Base-by-base conservation (phyloP, 2,329 filamentous ascomycete species). In the Gnomoniopsis sp. region DNA sequence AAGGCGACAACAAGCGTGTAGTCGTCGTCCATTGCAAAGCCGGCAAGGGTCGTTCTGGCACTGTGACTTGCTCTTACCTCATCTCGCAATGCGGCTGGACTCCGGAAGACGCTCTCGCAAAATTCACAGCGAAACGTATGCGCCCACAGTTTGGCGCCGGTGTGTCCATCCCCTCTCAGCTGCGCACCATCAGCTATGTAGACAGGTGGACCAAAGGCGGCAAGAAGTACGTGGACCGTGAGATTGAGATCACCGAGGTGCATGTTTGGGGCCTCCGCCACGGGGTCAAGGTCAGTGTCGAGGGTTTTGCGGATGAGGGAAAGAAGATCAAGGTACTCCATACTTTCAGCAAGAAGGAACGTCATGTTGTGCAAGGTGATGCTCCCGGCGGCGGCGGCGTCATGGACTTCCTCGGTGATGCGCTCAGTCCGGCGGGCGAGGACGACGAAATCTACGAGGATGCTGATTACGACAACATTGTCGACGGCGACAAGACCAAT, bases 1-100 rank as follows among this genome's bases (percentile, higher is more conserved):
- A 68, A 0, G 68, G 62, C 0, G 66, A 52, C 34, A 54, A 33
- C 11, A 71, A 73, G 41, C 80, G 91, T 36, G 91, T 98, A 0
- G 88, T 88, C 0, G 93, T 98, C 7, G 91, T 98, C 8, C 95
- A 99, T 73, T 98, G 95, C 78, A 98, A 98, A 71, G 95, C 95
- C 1, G 95, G 95, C 2, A 99, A 99, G 74, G 95, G 95, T 1
- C 82, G 95, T 53, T 96, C 91, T 64, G 95, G 95, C 3, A 96
- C 91, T 0, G 86, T 91, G 66, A 88, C 88, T 33, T 96, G 91
- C 73, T 90, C 89, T 66, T 98, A 96, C 71, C 78, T 99, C 59
- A 95, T 99, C 66, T 87, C 89, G 8, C 90, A 98, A 70, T 89
- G 95, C 68, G 83, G 81, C 0, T 85, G 82, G 83, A 77, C 72